phyloP scores from a whole-genome alignment of 1,284 basidiomycete species.

The Phlebopus sp. region DNA sequence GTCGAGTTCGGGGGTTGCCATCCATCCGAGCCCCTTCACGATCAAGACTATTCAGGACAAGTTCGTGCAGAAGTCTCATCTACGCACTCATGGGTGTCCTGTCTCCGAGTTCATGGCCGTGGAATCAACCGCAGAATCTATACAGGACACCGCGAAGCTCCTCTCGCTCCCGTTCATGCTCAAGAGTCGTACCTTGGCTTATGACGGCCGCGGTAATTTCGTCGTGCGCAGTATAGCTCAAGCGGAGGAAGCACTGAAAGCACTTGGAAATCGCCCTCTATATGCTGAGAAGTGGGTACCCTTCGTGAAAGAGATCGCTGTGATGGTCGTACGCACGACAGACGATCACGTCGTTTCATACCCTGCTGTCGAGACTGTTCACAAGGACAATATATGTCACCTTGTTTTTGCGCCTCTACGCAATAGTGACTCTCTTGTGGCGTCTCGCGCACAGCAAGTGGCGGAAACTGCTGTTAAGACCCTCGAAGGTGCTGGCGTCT shows the following conservation, averaged over 20 bases:
- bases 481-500: conserved; percentile 89
- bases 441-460: conserved; percentile 62
- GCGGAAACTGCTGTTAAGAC: conserved; percentile 84
- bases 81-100: conserved; percentile 59
- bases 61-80: conserved; percentile 83
- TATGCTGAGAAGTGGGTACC: conserved; percentile 96
- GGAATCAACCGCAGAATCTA: conserved; percentile 53
- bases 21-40: conserved; percentile 85
- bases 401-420: conserved; percentile 87
- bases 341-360: conserved; percentile 81
- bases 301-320: conserved; percentile 89
- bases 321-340: conserved; percentile 91
- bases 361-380: conserved; percentile 93
- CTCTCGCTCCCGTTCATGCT: conserved; percentile 94
- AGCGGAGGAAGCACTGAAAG: conserved; percentile 61
- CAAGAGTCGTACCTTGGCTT: conserved; percentile 92
- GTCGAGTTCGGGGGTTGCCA: conserved; percentile 47
- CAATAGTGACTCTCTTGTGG: conserved; percentile 55
- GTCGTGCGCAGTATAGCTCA: conserved; percentile 62
- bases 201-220: conserved; percentile 95
- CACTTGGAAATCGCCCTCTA: conserved; percentile 64
- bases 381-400: conserved; percentile 93
- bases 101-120: conserved; percentile 74
- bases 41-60: conserved; percentile 96
- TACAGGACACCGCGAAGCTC: conserved; percentile 49